phyloP scores from a whole-genome alignment of 2,329 filamentous ascomycete genomes.

The Exophiala dermatitidis region DNA sequence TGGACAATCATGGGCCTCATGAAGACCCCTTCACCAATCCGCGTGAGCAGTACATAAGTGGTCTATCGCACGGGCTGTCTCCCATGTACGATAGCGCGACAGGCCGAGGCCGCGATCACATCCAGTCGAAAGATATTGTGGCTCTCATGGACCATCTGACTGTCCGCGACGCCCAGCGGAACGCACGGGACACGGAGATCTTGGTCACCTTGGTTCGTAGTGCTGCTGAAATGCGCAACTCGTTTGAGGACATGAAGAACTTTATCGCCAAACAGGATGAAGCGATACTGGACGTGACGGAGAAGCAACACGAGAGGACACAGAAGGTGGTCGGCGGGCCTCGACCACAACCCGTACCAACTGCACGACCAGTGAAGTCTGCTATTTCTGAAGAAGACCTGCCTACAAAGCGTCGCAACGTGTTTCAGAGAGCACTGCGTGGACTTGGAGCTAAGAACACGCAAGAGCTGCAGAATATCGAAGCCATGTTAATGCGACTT shows the following conservation, averaged over 20 bases:
- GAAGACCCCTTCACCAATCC: slow-evolving; percentile 61
- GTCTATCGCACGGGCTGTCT: slow-evolving; percentile 89
- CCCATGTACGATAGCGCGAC: slow-evolving; percentile 86
- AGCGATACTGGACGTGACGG: slow-evolving; percentile 77
- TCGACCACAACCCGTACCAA: slow-evolving; percentile 63
- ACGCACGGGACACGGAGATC: slow-evolving; percentile 93
- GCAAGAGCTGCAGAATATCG: slow-evolving; percentile 80
- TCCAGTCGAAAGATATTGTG: slow-evolving; percentile 93
- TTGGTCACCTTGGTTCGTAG: slow-evolving; percentile 87
- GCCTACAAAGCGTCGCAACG: slow-evolving; percentile 75
- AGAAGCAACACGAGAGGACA: slow-evolving; percentile 79
- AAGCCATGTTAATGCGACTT: slow-evolving; percentile 85
- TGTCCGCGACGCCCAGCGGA: slow-evolving; percentile 91
- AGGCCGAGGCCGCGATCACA: slow-evolving; percentile 78
- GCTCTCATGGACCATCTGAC: slow-evolving; percentile 98
- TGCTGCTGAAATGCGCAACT: slow-evolving; percentile 93
- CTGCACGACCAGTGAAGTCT: slow-evolving; percentile 50
- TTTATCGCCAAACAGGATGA: slow-evolving; percentile 86
- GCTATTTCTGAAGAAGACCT: slow-evolving; percentile 50
- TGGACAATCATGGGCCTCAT: slow-evolving; percentile 22
- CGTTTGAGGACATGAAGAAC: slow-evolving; percentile 90
- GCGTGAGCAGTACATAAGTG: slow-evolving; percentile 63
- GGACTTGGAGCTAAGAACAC: slow-evolving; percentile 80
- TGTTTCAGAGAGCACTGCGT: slow-evolving; percentile 91
- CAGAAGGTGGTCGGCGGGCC: slow-evolving; percentile 79